Base-by-base conservation (phyloP, 805 yeast genomes). In the Zygotorulaspora danielsina region DNA sequence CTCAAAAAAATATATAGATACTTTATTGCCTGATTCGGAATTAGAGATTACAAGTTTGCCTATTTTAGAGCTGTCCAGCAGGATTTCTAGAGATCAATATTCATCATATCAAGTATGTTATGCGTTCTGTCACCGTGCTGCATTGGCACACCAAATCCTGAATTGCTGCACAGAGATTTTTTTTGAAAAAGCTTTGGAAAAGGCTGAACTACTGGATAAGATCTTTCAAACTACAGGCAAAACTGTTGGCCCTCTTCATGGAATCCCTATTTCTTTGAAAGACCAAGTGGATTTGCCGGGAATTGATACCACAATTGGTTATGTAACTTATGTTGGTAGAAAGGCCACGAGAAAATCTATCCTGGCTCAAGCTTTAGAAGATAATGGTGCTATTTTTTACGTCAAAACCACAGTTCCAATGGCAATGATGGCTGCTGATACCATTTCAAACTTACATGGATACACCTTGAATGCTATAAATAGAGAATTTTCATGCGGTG, bases 181-280 rank as follows among this genome's bases (percentile, higher is more conserved):
- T 53, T 64, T 76, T 25, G 77, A 75, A 7, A 74, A 76, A 42
- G 88, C 85, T 10, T 63, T 80, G 38, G 65, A 64, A 39, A 67
- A 75, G 36, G 88, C 88, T 6, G 55, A 70, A 49, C 66, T 57
- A 42, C 67, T 79, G 46, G 89, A 81, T 53, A 72, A 67, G 17
- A 70, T 72, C 51, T 73, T 44, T 39, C 53, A 54, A 41, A 49
- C 64, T 30, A 56, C 69, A 31, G 80, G 79, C n/a, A 69, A 71
- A 49, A 60, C 71, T 2, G 54, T 73, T 27, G 84, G 84, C 22
- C 79, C 81, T 1, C 67, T 79, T 36, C 85, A 79, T 49, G 85
- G 85, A 1, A 55, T 79, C 17, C 85, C 85, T 3, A 60, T 79
- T 20, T 75, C 82, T 0, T 64, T 78, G 39, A 79, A 79, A 44